Conservation (phyloP, 108 stramenopile genomes). For the Tribonema minus region DNA sequence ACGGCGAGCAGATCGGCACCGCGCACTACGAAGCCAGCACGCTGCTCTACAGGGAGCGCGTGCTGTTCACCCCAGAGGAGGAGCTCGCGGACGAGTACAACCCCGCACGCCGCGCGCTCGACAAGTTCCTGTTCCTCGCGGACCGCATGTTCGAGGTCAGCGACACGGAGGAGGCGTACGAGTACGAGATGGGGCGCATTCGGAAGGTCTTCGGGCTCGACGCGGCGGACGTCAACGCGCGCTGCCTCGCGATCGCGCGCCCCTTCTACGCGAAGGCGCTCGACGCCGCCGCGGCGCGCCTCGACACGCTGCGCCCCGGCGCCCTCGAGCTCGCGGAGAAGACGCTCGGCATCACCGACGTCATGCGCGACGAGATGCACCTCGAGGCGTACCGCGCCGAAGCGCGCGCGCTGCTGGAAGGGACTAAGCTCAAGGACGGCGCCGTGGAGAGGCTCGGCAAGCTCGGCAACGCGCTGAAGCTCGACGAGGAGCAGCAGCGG, state of each 20-base stretch:
- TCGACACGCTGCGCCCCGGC: slow-evolving; percentile 2
- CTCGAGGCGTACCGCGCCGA: slow-evolving; percentile 15
- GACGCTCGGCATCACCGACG: slow-evolving; percentile 16
- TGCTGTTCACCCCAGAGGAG: slow-evolving; percentile 1
- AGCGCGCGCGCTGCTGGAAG: not conserved
- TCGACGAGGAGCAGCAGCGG: slow-evolving; percentile 3
- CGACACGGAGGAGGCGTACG: slow-evolving; percentile 37
- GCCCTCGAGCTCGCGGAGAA: slow-evolving; percentile 12
- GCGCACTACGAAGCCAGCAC: not conserved
- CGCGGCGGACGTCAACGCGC: slow-evolving; percentile 12
- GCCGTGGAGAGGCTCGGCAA: slow-evolving; percentile 1
- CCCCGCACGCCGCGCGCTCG: slow-evolving; percentile 21
- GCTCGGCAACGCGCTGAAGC: slow-evolving; percentile 2
- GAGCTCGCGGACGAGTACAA: slow-evolving; percentile 34
- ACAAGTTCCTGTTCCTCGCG: slow-evolving; percentile 32
- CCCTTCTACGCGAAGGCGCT: slow-evolving; percentile 36
- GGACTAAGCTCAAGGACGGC: not conserved
- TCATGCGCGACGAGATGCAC: slow-evolving; percentile 3
- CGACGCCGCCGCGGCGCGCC: not conserved
- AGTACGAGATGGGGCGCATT: slow-evolving; percentile 38
- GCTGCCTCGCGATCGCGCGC: slow-evolving; percentile 1
- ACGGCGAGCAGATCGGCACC: not conserved
- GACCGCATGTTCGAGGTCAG: slow-evolving; percentile 27
- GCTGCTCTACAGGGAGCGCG: not conserved
- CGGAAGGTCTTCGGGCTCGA: slow-evolving; percentile 32